These are phyloP conservation scores for Guyanaporus albipodus DNA, from an alignment of 768 basidiomycete species.

Conservation along the genomic window DNA sequence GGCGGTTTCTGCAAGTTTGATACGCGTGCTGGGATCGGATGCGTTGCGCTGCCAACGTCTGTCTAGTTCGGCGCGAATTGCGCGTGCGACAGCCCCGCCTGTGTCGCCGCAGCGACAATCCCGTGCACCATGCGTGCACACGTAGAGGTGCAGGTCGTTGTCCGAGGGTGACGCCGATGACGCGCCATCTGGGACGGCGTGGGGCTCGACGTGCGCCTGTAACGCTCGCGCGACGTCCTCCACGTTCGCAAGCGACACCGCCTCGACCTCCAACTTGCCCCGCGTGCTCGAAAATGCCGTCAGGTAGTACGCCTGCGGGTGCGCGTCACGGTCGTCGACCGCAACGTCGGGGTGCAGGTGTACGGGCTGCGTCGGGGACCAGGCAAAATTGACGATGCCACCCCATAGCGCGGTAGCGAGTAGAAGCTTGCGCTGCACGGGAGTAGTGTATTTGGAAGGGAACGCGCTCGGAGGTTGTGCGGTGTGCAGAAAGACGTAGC, in stretches of 20 bases:
- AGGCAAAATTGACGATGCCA: conserved; percentile 59
- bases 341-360: conserved; percentile 1
- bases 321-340: conserved; percentile 3
- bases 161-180: neutral
- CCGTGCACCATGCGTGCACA: conserved; percentile 75
- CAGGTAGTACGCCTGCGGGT: conserved; percentile 31
- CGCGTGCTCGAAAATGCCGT: conserved; percentile 50
- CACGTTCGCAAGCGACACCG: conserved; percentile 46
- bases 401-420: conserved; percentile 44
- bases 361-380: conserved; percentile 35
- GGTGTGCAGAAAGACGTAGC: conserved; percentile 56
- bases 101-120: conserved; percentile 77
- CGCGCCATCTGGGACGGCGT: conserved; percentile 23
- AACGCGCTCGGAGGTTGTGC: conserved; percentile 45
- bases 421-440: conserved; percentile 49
- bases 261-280: conserved; percentile 48
- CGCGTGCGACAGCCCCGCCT: conserved; percentile 53
- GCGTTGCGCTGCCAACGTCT: conserved; percentile 31
- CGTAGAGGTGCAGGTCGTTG: conserved; percentile 47
- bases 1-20: conserved; percentile 57
- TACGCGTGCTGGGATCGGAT: conserved; percentile 31
- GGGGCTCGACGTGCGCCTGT: conserved; percentile 30
- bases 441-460: conserved; percentile 44
- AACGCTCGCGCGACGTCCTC: conserved; percentile 41
- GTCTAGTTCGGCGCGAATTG: conserved; percentile 51